A percentile compares a stretch with the other conserved stretches of the same genome.
These are phyloP conservation scores for Schoenoplectus triqueter DNA, from an alignment of 202 grass and related monocot genomes.

Conservation along the genomic window DNA sequence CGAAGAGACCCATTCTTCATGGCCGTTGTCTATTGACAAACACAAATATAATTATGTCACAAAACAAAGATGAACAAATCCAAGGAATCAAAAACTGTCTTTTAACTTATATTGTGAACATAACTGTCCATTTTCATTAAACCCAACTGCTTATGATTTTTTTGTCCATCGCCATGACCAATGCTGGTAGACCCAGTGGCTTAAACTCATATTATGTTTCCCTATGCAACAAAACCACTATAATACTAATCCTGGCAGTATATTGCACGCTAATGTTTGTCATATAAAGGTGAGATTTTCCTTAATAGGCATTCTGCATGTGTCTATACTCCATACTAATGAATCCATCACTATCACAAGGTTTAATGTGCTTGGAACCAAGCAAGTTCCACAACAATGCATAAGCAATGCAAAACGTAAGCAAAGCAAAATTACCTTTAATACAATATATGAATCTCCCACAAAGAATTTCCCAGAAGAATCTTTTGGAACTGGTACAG, in stretches of 20 bases:
- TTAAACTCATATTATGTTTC: slow-evolving; percentile 1
- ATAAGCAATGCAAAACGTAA: slow-evolving; percentile 1
- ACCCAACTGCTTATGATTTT: not conserved
- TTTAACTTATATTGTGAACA: not conserved
- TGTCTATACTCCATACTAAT: not conserved
- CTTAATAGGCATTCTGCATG: not conserved
- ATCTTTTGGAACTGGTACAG: slow-evolving; percentile 54
- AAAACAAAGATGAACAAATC: not conserved
- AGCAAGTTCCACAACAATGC: not conserved
- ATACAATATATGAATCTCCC: slow-evolving; percentile 92
- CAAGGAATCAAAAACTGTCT: slow-evolving; percentile 3
- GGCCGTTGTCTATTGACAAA: slow-evolving; percentile 61
- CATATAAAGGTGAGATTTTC: not conserved
- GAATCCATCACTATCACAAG: not conserved
- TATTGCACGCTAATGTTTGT: slow-evolving; percentile 5
- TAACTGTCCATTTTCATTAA: slow-evolving; percentile 3
- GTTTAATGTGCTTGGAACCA: not conserved
- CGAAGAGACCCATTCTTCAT: slow-evolving; percentile 86
- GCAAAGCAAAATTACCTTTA: slow-evolving; percentile 63
- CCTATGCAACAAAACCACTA: not conserved
- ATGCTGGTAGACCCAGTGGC: not conserved
- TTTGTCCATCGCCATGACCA: not conserved
- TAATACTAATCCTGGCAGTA: not conserved
- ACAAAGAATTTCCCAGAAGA: slow-evolving; percentile 89
- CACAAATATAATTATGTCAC: slow-evolving; percentile 33